A percentile compares a stretch with the other conserved stretches of the same genome.
These are phyloP conservation scores for Cryptococcus sp. DNA, from an alignment of 1,284 basidiomycete species.

Conservation along the genomic window DNA sequence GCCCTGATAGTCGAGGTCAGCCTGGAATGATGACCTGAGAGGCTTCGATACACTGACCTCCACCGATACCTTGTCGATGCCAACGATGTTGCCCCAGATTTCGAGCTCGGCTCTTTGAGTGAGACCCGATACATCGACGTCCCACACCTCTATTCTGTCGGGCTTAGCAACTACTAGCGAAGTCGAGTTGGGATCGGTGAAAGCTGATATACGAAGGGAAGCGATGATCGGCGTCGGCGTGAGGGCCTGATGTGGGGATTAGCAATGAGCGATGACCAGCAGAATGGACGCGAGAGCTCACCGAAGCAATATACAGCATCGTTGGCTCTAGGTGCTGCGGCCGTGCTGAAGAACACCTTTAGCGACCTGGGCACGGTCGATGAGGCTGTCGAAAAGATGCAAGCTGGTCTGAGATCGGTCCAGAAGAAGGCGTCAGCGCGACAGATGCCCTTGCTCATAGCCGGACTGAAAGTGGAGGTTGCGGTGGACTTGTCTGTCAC, in stretches of 20 bases:
- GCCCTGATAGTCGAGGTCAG: constrained; percentile 21
- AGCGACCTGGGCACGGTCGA: too few relatives aligned
- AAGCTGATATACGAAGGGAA: constrained; percentile 30
- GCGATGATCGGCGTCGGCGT: constrained; percentile 50
- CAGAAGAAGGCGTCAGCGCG: too few relatives aligned
- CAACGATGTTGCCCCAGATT: constrained; percentile 50
- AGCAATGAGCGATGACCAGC: neutral
- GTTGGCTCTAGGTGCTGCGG: too few relatives aligned
- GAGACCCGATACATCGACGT: constrained; percentile 38
- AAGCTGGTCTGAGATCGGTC: too few relatives aligned
- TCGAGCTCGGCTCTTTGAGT: constrained; percentile 30
- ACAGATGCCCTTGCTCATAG: too few relatives aligned
- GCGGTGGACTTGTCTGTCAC: too few relatives aligned
- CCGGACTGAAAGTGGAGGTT: too few relatives aligned
- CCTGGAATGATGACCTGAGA: neutral
- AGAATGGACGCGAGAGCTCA: constrained; percentile 1
- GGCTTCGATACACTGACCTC: constrained; percentile 26
- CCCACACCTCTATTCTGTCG: constrained; percentile 48
- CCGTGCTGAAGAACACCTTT: too few relatives aligned
- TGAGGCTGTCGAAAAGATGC: too few relatives aligned
- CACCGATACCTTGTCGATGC: constrained; percentile 37
- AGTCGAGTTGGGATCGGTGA: constrained; percentile 28
- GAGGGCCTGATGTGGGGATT: constrained; percentile 40
- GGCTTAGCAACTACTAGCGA: constrained; percentile 49
- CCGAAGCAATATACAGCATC: constrained; percentile 29